Percentiles rank a stretch among this genome's conserved stretches.
phyloP scores from a whole-genome alignment of 805 yeast genomes.

The Blastobotrys mokoenaii region DNA sequence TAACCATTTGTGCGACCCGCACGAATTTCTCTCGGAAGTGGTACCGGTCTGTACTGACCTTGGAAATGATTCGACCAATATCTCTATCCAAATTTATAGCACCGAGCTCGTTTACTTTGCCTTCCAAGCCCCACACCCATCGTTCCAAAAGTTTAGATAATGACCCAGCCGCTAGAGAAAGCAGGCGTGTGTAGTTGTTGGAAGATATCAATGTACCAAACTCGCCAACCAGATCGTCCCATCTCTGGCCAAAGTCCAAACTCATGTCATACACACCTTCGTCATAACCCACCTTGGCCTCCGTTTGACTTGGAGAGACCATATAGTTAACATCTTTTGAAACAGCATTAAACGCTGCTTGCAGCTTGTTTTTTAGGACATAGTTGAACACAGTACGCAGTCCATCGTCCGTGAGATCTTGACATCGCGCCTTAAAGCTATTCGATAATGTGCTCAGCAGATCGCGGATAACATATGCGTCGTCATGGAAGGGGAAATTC shows the following conservation, averaged over 20 bases:
- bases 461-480: constrained; percentile 14
- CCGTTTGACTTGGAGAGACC: constrained; percentile 19
- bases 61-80: constrained; percentile 61
- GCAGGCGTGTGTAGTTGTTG: constrained; percentile 39
- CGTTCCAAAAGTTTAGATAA: constrained; percentile 54
- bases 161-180: constrained; percentile 45
- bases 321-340: constrained; percentile 36
- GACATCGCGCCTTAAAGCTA: constrained; percentile 28
- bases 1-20: constrained; percentile 74
- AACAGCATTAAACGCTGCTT: constrained; percentile 29
- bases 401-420: constrained; percentile 37
- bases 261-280: constrained; percentile 11
- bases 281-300: constrained; percentile 18
- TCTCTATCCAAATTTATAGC: constrained; percentile 78
- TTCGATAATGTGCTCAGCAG: constrained; percentile 19
- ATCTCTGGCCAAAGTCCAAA: constrained; percentile 46
- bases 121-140: constrained; percentile 56
- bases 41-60: constrained; percentile 58
- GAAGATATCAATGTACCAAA: constrained; percentile 51
- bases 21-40: constrained; percentile 69
- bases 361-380: constrained; percentile 30
- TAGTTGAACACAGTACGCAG: constrained; percentile 34
- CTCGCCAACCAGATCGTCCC: constrained; percentile 61
- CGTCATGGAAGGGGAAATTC: constrained; percentile 21
- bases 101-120: constrained; percentile 72